Conservation (phyloP, 305 asterid species). For the Solanum hybrid region DNA sequence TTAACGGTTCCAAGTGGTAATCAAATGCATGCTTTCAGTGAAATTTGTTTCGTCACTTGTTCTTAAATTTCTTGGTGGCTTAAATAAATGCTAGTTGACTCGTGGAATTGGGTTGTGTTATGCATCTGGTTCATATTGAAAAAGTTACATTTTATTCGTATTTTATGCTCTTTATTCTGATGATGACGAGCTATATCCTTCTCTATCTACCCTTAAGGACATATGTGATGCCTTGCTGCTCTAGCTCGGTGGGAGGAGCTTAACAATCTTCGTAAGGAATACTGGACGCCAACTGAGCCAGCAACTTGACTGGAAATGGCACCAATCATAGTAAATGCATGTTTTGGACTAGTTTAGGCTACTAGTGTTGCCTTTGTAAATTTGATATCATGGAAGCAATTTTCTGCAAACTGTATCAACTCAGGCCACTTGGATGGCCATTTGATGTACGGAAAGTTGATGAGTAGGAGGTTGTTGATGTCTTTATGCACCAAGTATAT, state of each 20-base stretch:
- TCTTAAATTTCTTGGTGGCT: conserved; percentile 1
- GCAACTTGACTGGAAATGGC: conserved; percentile 99
- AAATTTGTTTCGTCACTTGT: neutral
- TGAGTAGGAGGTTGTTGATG: no score
- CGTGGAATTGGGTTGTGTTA: neutral
- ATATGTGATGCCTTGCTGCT: conserved; percentile 99
- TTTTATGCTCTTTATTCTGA: neutral
- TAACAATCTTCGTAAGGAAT: conserved; percentile 92
- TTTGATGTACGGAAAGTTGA: no score
- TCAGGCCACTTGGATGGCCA: no score
- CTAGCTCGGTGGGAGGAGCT: conserved; percentile 99
- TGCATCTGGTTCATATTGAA: neutral
- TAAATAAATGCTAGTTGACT: neutral
- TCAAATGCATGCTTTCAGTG: neutral
- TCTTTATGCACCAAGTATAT: no score
- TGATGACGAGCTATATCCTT: neutral
- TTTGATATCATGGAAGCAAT: no score
- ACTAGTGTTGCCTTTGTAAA: conserved; percentile 96
- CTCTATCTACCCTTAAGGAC: conserved; percentile 42
- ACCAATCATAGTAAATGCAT: conserved; percentile 23
- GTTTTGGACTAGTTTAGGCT: conserved; percentile 49
- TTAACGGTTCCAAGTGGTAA: neutral
- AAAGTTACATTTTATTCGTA: neutral
- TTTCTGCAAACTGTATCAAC: no score
- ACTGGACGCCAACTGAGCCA: conserved; percentile 98